Base-by-base conservation (phyloP, 1,139 yeast genomes). In the Magnusiomyces suaveolens region DNA sequence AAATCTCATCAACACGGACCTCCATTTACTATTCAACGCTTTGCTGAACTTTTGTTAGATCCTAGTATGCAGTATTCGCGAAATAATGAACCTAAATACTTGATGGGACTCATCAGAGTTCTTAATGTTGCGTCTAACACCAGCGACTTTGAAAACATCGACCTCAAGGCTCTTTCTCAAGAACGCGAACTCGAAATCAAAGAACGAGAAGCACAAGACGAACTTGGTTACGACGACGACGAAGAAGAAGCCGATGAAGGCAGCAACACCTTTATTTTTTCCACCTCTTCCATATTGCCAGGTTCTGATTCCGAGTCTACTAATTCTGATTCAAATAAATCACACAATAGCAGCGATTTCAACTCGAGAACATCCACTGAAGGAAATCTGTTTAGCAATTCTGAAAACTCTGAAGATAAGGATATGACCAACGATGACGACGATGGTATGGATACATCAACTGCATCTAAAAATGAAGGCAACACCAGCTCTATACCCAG, bases 1-100 rank as follows among this genome's bases (percentile, higher is more conserved):
- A 43, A 55, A 1, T 57, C 52, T 2, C 63, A 63, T 43, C 80
- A 77, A 60, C 24, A 56, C 0, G 58, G 61, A 1, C 83, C 87
- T 1, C 88, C 87, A 0, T 83, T 81, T 64, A 82, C 87, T 0
- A 63, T 81, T 1, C 72, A 75, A 50, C 66, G 88, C 53, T 60
- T 83, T 8, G 76, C 82, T 0, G 88, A 83, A 63, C 65, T 83
- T 21, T 58, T 82, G 1, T 52, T 66, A 0, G 65, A 70, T 16
- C 83, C 84, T 0, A 59, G 58, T 20, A 71, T 72, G 24, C 74
- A 73, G 60, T 69, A 69, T 46, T 59, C 75, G 2, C 61, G 59
- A 1, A 62, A 65, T 24, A 67, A 63, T 36, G 69, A 67, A 0
- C 69, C 69, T 46, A 74, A 73, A 60, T 75, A 67, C 50, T 57